Conservation (phyloP, 768 basidiomycete species). For the Russula emetica region DNA sequence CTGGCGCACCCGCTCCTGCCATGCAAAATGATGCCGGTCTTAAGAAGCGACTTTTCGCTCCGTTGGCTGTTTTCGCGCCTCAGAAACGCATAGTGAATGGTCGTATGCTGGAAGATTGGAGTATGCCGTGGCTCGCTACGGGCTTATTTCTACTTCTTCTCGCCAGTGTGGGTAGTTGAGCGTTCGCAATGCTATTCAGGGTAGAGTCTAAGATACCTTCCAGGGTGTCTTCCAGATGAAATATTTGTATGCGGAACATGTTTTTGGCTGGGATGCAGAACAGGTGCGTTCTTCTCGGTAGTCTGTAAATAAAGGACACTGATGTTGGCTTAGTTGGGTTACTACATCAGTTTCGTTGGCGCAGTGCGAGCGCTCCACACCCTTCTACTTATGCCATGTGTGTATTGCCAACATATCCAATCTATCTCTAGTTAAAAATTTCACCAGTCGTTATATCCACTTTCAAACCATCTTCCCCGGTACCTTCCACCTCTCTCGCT, state of each 20-base stretch:
- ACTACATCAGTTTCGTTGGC: slow-evolving; percentile 71
- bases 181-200: not conserved
- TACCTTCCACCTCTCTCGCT: slow-evolving; percentile 15
- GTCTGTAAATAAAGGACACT: slow-evolving; percentile 1
- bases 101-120: slow-evolving; percentile 53
- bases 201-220: slow-evolving; percentile 6
- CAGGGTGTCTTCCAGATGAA: slow-evolving; percentile 71
- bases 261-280: slow-evolving; percentile 63
- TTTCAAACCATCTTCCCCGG: slow-evolving; percentile 46
- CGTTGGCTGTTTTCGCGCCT: slow-evolving; percentile 69
- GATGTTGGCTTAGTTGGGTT: slow-evolving; percentile 47
- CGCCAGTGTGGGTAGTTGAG: slow-evolving; percentile 48
- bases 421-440: slow-evolving; percentile 32
- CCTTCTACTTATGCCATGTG: slow-evolving; percentile 64
- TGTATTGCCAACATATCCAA: slow-evolving; percentile 29
- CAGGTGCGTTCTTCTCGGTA: slow-evolving; percentile 37
- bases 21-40: slow-evolving; percentile 31
- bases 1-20: slow-evolving; percentile 40
- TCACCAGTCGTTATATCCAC: slow-evolving; percentile 55
- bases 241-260: slow-evolving; percentile 72
- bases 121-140: slow-evolving; percentile 62
- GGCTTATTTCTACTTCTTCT: slow-evolving; percentile 61
- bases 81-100: slow-evolving; percentile 41
- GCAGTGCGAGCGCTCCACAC: slow-evolving; percentile 60
- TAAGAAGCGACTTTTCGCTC: slow-evolving; percentile 49